These are phyloP conservation scores for Cryptosporidium felis DNA, from an alignment of 169 alveolate species.

Conservation along the genomic window DNA sequence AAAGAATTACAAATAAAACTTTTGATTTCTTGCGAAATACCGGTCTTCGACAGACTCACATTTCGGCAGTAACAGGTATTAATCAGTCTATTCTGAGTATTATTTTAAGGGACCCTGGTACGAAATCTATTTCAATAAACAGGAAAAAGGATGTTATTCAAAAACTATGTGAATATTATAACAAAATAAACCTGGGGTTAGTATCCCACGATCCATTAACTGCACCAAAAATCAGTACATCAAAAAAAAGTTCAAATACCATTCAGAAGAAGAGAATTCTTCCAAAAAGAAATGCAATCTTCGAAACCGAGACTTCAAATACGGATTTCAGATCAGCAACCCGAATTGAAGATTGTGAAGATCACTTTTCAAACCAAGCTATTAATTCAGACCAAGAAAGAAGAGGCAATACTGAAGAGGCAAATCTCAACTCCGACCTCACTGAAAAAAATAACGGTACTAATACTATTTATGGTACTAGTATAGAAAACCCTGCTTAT, in stretches of 20 bases:
- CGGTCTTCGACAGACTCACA: constrained; percentile 61
- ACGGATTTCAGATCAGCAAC: too few species aligned
- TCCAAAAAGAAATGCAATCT: constrained; percentile 8
- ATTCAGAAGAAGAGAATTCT: not conserved
- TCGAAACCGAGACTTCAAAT: too few species aligned
- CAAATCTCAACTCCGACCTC: too few species aligned
- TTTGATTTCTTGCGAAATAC: constrained; percentile 52
- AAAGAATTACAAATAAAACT: constrained; percentile 50
- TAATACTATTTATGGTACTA: too few species aligned
- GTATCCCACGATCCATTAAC: constrained; percentile 60
- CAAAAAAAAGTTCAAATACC: constrained; percentile 1
- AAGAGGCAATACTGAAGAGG: too few species aligned
- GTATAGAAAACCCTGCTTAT: too few species aligned
- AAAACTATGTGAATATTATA: constrained; percentile 45
- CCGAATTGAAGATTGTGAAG: not conserved
- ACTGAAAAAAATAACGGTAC: too few species aligned
- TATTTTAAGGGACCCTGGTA: constrained; percentile 31
- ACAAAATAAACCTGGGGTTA: constrained; percentile 27
- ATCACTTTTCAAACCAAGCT: not conserved
- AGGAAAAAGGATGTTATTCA: constrained; percentile 43
- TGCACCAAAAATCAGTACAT: constrained; percentile 48
- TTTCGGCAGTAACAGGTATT: constrained; percentile 60
- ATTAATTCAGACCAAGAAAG: not conserved
- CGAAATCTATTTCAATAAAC: constrained; percentile 29
- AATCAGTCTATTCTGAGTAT: constrained; percentile 53